A percentile compares a stretch with the other conserved stretches of the same genome.
phyloP scores from a whole-genome alignment of 2,329 filamentous ascomycete genomes.

The Colletotrichum simmondsii region DNA sequence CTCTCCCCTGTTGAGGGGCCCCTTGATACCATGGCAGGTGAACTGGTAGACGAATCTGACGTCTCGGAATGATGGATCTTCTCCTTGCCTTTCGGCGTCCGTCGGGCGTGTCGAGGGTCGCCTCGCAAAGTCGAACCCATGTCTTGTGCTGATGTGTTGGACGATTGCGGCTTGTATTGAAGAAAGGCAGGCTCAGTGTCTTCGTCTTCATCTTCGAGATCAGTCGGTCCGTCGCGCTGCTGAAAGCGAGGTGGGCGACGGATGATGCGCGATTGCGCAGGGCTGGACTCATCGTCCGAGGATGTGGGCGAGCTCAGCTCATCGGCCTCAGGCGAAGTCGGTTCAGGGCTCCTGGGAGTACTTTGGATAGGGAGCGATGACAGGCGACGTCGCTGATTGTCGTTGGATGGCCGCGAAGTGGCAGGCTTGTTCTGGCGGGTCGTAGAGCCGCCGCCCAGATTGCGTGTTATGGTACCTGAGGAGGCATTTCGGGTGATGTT shows the following conservation, averaged over 20 bases:
- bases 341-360: constrained; percentile 35
- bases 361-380: constrained; percentile 56
- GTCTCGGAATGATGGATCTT: constrained; percentile 62
- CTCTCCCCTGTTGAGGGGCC: constrained; percentile 44
- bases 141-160: constrained; percentile 53
- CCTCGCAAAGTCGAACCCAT: constrained; percentile 64
- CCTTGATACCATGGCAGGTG: constrained; percentile 52
- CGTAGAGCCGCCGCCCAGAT: constrained; percentile 45
- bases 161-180: constrained; percentile 53
- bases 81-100: constrained; percentile 44
- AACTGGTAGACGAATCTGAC: constrained; percentile 72
- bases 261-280: constrained; percentile 69
- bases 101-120: constrained; percentile 50
- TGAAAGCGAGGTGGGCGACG: constrained; percentile 67
- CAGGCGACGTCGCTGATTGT: constrained; percentile 52
- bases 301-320: constrained; percentile 53
- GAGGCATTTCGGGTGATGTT: constrained; percentile 60
- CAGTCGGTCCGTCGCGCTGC: constrained; percentile 32
- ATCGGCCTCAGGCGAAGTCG: constrained; percentile 47
- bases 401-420: constrained; percentile 37
- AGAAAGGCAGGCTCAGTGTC: constrained; percentile 68
- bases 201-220: constrained; percentile 52
- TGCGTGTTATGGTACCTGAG: constrained; percentile 49
- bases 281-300: constrained; percentile 61
- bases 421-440: constrained; percentile 41